Evolutionary conservation across 2,329 filamentous ascomycete species (phyloP).

Genomic region (Bertia moriformis): DNA sequence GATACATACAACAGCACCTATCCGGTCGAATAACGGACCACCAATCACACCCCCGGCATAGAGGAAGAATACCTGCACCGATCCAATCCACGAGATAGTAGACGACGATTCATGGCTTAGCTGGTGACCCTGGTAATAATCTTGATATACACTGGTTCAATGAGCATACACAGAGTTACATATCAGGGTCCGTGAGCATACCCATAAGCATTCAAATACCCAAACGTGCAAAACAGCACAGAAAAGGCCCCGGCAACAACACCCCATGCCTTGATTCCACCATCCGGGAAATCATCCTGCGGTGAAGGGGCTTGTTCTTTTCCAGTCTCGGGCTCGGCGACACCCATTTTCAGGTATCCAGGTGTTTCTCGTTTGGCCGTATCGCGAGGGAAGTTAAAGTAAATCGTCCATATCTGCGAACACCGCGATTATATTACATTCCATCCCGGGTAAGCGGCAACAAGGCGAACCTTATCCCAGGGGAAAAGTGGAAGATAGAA

Average conservation of each 20-base stretch:
- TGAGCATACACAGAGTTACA: neutral
- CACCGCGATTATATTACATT: too few relatives aligned
- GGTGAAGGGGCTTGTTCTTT: too few relatives aligned
- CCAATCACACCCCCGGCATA: constrained; percentile 17
- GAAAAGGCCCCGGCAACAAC: neutral
- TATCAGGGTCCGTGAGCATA: neutral
- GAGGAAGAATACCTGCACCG: constrained; percentile 17
- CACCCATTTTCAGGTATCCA: too few relatives aligned
- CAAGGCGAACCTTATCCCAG: too few relatives aligned
- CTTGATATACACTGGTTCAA: constrained; percentile 22
- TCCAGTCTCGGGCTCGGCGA: too few relatives aligned
- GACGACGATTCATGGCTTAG: constrained; percentile 14
- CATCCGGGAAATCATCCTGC: neutral
- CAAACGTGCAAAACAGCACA: neutral
- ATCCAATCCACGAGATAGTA: constrained; percentile 26
- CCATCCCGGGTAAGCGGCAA: too few relatives aligned
- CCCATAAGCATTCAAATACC: neutral
- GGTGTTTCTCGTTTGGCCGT: too few relatives aligned
- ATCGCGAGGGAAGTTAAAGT: too few relatives aligned
- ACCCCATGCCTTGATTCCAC: neutral
- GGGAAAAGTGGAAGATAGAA: too few relatives aligned
- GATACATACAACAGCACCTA: constrained; percentile 18
- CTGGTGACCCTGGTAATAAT: constrained; percentile 23
- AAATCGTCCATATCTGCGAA: too few relatives aligned
- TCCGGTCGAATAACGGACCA: constrained; percentile 25